These are phyloP conservation scores for Discostella pseudostelligera DNA, from an alignment of 108 stramenopile species.

Conservation along the genomic window DNA sequence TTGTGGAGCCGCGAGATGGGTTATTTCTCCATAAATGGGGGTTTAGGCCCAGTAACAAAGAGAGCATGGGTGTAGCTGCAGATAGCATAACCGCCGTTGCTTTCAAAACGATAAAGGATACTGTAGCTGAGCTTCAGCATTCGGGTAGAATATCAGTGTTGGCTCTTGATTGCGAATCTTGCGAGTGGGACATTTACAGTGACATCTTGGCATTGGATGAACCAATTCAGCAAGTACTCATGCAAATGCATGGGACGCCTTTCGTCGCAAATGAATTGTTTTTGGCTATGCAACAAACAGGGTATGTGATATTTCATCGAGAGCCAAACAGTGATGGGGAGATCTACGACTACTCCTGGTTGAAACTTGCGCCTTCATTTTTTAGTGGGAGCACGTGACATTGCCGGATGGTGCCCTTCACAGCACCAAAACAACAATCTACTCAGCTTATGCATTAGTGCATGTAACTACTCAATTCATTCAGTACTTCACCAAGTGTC, in stretches of 20 bases:
- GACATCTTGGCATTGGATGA: constrained; percentile 26
- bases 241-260: constrained; percentile 47
- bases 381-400: constrained; percentile 11
- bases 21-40: constrained; percentile 57
- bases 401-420: too few relatives aligned
- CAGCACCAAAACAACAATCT: too few relatives aligned
- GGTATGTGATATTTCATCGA: constrained; percentile 62
- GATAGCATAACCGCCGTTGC: background rate
- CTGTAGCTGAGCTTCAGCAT: constrained; percentile 55
- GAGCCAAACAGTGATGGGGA: constrained; percentile 31
- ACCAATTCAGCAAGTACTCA: constrained; percentile 38
- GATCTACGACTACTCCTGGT: constrained; percentile 33
- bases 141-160: constrained; percentile 54
- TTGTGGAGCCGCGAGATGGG: constrained; percentile 16
- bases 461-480: too few relatives aligned
- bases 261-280: constrained; percentile 46
- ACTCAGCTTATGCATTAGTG: too few relatives aligned
- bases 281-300: constrained; percentile 32
- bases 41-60: constrained; percentile 26
- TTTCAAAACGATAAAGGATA: constrained; percentile 55
- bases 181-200: constrained; percentile 48
- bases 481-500: background rate
- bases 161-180: constrained; percentile 70
- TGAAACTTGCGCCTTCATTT: constrained; percentile 25
- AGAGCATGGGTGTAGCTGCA: constrained; percentile 10